Percentiles rank a stretch among this genome's conserved stretches.
Evolutionary conservation across 1,284 basidiomycete genomes (phyloP).

Genomic region (Trametes pubescens): DNA sequence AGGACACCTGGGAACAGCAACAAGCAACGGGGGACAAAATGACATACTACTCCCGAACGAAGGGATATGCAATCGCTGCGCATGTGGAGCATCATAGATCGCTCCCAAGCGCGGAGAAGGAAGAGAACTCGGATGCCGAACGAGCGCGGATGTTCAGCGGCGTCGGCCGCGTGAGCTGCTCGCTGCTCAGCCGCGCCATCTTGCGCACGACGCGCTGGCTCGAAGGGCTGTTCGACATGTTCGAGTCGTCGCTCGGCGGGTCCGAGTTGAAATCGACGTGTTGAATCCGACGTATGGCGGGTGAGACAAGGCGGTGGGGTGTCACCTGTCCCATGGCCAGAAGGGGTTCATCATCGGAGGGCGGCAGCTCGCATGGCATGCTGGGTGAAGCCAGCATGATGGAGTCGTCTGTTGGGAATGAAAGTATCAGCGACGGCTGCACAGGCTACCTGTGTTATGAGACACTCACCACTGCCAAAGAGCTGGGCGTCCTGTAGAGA

Average conservation of each 20-base stretch:
- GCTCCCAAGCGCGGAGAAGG: conserved; percentile 25
- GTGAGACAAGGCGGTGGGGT: conserved; percentile 70
- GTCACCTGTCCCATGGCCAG: conserved; percentile 64
- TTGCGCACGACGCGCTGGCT: conserved; percentile 43
- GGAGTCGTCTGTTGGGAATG: conserved; percentile 49
- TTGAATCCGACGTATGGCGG: conserved; percentile 53
- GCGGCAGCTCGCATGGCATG: conserved; percentile 28
- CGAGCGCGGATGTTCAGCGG: conserved; percentile 26
- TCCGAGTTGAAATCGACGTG: conserved; percentile 41
- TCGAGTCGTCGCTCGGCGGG: conserved; percentile 52
- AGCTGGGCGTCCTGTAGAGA: conserved; percentile 45
- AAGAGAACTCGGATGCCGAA: conserved; percentile 24
- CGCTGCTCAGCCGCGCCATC: conserved; percentile 27
- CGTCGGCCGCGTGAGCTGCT: conserved; percentile 12
- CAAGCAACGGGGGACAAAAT: conserved; percentile 17
- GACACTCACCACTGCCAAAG: conserved; percentile 53
- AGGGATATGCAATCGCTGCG: conserved; percentile 8
- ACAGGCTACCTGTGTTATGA: neutral
- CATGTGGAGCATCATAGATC: conserved; percentile 21
- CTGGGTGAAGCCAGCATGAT: conserved; percentile 45
- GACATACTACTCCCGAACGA: neutral
- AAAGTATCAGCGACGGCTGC: conserved; percentile 1
- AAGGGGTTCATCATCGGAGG: conserved; percentile 68
- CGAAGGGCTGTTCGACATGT: conserved; percentile 51
- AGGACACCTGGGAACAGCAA: conserved; percentile 1